A percentile compares a stretch with the other conserved stretches of the same genome.
These are phyloP conservation scores for Ascochyta rabiei DNA, from an alignment of 2,329 filamentous ascomycete species.

Conservation along the genomic window DNA sequence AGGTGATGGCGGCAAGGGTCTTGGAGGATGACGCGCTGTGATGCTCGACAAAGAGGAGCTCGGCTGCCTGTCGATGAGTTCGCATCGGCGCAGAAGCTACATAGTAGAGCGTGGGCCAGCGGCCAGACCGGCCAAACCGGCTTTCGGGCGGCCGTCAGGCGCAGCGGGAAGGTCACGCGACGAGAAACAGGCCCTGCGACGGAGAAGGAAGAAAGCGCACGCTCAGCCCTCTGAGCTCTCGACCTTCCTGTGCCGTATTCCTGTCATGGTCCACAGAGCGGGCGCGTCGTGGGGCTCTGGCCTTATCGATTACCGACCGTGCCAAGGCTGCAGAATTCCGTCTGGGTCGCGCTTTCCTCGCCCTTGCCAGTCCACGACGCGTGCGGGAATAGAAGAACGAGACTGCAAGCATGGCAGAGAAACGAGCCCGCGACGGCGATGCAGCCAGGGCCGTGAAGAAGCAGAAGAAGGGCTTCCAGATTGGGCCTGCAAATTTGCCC, in stretches of 20 bases:
- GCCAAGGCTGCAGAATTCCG: conserved; percentile 31
- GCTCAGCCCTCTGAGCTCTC: conserved; percentile 10
- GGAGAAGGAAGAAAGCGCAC: conserved; percentile 2
- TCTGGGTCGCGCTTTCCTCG: conserved; percentile 3
- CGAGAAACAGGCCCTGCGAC: conserved; percentile 16
- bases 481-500: conserved; percentile 88
- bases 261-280: conserved; percentile 14
- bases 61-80: conserved; percentile 19
- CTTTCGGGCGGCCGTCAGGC: conserved; percentile 22
- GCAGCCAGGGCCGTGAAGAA: conserved; percentile 51
- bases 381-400: neutral
- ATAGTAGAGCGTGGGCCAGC: conserved; percentile 11
- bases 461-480: conserved; percentile 74
- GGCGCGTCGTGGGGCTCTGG: conserved; percentile 12
- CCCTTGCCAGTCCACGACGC: neutral
- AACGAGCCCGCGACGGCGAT: conserved; percentile 60
- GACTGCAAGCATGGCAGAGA: conserved; percentile 60
- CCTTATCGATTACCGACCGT: conserved; percentile 14
- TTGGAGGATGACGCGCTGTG: conserved; percentile 38
- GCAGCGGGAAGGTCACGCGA: conserved; percentile 33
- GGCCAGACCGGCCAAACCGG: conserved; percentile 19
- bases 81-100: conserved; percentile 39
- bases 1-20: conserved; percentile 27
- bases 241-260: too few relatives aligned
- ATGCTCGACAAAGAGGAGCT: conserved; percentile 30